A percentile compares a stretch with the other conserved stretches of the same genome.
These are phyloP conservation scores for Benincasa hispida DNA, from an alignment of 306 rosid species.

Conservation along the genomic window DNA sequence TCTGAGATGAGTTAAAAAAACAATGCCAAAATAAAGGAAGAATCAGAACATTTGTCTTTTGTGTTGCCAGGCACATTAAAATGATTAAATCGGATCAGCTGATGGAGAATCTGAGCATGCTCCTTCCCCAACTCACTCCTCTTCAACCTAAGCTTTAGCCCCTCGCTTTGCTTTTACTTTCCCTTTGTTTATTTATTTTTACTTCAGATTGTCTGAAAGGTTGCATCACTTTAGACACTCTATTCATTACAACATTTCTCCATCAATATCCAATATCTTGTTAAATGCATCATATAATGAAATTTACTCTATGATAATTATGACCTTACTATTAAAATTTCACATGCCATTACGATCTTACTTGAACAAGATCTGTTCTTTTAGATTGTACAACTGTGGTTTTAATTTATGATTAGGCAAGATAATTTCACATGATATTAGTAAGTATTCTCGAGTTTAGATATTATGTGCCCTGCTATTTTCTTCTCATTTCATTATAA, in stretches of 20 bases:
- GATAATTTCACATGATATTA: not conserved
- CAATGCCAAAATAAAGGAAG: not conserved
- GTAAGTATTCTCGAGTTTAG: not conserved
- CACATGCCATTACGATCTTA: not conserved
- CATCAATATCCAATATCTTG: not conserved
- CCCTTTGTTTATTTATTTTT: constrained; percentile 18
- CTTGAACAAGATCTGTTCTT: no score
- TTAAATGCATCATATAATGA: not conserved
- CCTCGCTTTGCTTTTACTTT: constrained; percentile 10
- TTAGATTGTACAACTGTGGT: no score
- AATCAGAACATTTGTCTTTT: constrained; percentile 6
- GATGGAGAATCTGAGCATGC: constrained; percentile 5
- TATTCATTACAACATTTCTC: constrained; percentile 15
- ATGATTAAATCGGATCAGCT: constrained; percentile 7
- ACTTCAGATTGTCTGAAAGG: constrained; percentile 63
- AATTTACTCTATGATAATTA: not conserved
- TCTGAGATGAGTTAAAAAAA: not conserved
- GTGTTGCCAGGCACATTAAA: constrained; percentile 4
- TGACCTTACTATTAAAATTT: no score
- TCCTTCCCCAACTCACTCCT: constrained; percentile 7
- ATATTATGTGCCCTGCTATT: not conserved
- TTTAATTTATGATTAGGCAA: no score
- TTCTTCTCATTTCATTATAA: not conserved
- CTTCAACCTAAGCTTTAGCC: constrained; percentile 8
- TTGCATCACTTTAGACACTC: constrained; percentile 62